A percentile compares a stretch with the other conserved stretches of the same genome.
Conservation (phyloP, 1,284 basidiomycete genomes). For the Ustilago tritici region DNA sequence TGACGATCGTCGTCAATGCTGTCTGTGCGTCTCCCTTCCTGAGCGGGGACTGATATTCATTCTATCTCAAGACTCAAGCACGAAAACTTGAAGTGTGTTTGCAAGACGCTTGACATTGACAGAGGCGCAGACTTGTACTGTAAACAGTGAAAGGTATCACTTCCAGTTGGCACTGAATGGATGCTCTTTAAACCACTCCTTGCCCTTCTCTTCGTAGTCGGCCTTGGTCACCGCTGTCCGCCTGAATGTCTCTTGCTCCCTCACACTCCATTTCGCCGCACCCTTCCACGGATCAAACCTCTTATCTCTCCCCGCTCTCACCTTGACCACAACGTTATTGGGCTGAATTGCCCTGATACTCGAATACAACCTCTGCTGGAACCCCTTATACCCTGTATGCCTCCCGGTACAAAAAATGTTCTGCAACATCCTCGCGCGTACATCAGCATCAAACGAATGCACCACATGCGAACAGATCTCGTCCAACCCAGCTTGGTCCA, state of each 20-base stretch:
- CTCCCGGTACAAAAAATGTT: conserved; percentile 92
- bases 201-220: conserved; percentile 92
- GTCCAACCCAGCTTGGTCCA: conserved; percentile 92
- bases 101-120: neutral
- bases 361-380: conserved; percentile 79
- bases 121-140: neutral
- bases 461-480: conserved; percentile 90
- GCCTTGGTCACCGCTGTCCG: conserved; percentile 77
- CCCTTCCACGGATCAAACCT: conserved; percentile 88
- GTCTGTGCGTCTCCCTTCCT: neutral
- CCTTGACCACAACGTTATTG: conserved; percentile 43
- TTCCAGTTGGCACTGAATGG: conserved; percentile 43
- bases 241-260: conserved; percentile 49
- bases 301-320: conserved; percentile 76
- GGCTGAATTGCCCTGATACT: conserved; percentile 63
- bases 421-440: conserved; percentile 76
- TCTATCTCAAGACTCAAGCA: too few relatives aligned
- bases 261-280: conserved; percentile 84
- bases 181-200: conserved; percentile 77
- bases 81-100: too few relatives aligned
- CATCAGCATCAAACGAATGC: conserved; percentile 80
- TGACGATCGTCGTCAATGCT: neutral
- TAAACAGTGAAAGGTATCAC: conserved; percentile 1
- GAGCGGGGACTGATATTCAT: too few relatives aligned
- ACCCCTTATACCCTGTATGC: conserved; percentile 80